A percentile compares a stretch with the other conserved stretches of the same genome.
These are phyloP conservation scores for Penicillium canariense DNA, from an alignment of 495 filamentous ascomycete species.

Conservation along the genomic window DNA sequence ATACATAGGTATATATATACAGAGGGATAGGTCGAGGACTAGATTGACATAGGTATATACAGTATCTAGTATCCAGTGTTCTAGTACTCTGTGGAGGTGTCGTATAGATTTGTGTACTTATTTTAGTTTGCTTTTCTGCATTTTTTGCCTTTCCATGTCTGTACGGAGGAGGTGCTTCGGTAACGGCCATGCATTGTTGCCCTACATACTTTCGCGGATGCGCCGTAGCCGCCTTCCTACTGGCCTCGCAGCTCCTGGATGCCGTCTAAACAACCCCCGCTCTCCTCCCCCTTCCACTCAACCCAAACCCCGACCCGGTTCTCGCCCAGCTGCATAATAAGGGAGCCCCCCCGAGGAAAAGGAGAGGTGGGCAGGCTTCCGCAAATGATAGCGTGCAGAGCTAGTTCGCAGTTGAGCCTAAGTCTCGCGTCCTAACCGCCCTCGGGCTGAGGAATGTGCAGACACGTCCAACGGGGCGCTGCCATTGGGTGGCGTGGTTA, in stretches of 20 bases:
- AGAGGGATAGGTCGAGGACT: no score
- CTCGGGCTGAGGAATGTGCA: background rate
- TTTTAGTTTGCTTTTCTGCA: background rate
- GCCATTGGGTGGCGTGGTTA: constrained; percentile 15
- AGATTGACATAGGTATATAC: background rate
- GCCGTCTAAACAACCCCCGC: background rate
- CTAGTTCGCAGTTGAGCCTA: background rate
- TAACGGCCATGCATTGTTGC: constrained; percentile 27
- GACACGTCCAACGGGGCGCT: constrained; percentile 5
- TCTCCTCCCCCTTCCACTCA: background rate
- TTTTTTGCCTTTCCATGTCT: background rate
- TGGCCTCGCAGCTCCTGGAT: background rate
- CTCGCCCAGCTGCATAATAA: background rate
- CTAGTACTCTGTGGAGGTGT: no score
- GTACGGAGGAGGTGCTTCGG: background rate
- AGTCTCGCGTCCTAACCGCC: no score
- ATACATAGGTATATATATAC: no score
- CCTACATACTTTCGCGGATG: constrained; percentile 27
- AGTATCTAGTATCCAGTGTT: background rate
- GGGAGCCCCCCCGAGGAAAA: background rate
- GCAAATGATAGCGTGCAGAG: background rate
- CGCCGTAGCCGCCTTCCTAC: constrained; percentile 25
- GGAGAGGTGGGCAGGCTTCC: background rate
- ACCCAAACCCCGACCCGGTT: background rate
- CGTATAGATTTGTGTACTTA: no score